A percentile compares a stretch with the other conserved stretches of the same genome.
Conservation (phyloP, 257 asterid species). For the Coffea canephora region DNA sequence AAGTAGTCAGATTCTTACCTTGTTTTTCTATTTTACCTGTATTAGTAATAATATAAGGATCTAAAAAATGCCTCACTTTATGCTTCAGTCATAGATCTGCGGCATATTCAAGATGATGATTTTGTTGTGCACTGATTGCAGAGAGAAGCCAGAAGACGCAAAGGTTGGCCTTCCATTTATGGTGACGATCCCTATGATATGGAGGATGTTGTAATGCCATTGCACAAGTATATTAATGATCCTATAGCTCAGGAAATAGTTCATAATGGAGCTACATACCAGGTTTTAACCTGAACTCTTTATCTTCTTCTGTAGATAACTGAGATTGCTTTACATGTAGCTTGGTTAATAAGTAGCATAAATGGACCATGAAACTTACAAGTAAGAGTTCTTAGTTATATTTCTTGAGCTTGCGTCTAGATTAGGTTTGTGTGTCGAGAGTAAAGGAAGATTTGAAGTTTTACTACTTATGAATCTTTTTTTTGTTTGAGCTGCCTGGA, state of each 20-base stretch:
- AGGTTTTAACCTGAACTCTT: constrained; percentile 45
- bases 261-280: constrained; percentile 97
- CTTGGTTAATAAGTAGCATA: neutral
- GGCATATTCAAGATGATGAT: neutral
- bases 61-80: neutral
- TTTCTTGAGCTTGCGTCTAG: neutral
- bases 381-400: neutral
- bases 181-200: constrained; percentile 65
- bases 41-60: neutral
- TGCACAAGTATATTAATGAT: constrained; percentile 69
- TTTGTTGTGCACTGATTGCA: constrained; percentile 35
- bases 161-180: constrained; percentile 36
- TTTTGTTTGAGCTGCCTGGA: constrained; percentile 2
- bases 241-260: constrained; percentile 78
- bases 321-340: neutral
- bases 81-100: neutral
- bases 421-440: neutral
- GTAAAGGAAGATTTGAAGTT: neutral
- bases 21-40: neutral
- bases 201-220: constrained; percentile 77
- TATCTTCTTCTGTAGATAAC: neutral
- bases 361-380: neutral
- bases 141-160: constrained; percentile 74
- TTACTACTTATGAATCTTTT: neutral
- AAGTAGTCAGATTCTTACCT: neutral